These are phyloP conservation scores for Microdochium bolleyi DNA, from an alignment of 2,329 filamentous ascomycete genomes.

Conservation along the genomic window DNA sequence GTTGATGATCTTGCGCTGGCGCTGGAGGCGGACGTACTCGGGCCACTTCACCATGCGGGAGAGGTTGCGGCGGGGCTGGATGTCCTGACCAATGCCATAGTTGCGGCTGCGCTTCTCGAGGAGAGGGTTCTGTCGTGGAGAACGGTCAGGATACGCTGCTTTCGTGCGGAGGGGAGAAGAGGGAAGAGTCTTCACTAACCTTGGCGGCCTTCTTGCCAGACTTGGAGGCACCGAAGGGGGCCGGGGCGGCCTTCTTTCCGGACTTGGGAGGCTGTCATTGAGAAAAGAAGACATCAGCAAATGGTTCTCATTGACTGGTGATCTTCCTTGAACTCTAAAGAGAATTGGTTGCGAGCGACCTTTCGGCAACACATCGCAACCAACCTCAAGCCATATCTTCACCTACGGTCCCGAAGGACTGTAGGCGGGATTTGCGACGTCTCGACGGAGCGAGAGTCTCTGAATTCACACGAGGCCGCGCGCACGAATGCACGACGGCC, in stretches of 20 bases:
- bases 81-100: slow-evolving; percentile 98
- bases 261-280: slow-evolving; percentile 99
- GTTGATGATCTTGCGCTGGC: slow-evolving; percentile 90
- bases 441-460: slow-evolving; percentile 22
- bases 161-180: not conserved
- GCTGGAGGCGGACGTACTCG: slow-evolving; percentile 97
- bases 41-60: slow-evolving; percentile 99
- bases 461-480: slow-evolving; percentile 1
- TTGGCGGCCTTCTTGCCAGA: slow-evolving; percentile 94
- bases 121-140: slow-evolving; percentile 74
- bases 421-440: slow-evolving; percentile 30
- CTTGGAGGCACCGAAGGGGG: slow-evolving; percentile 94
- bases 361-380: slow-evolving; percentile 39
- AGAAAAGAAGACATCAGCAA: slow-evolving; percentile 99
- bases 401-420: slow-evolving; percentile 35
- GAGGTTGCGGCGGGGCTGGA: slow-evolving; percentile 93
- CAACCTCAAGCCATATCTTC: slow-evolving; percentile 60
- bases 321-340: slow-evolving; percentile 93
- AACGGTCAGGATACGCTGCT: not conserved
- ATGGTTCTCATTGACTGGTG: slow-evolving; percentile 66
- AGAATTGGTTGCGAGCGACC: slow-evolving; percentile 47
- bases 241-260: slow-evolving; percentile 96
- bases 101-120: slow-evolving; percentile 97
- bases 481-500: slow-evolving; percentile 4
- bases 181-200: slow-evolving; percentile 53